phyloP scores from a whole-genome alignment of 129 eudicot species.

The Dittrichia graveolens region DNA sequence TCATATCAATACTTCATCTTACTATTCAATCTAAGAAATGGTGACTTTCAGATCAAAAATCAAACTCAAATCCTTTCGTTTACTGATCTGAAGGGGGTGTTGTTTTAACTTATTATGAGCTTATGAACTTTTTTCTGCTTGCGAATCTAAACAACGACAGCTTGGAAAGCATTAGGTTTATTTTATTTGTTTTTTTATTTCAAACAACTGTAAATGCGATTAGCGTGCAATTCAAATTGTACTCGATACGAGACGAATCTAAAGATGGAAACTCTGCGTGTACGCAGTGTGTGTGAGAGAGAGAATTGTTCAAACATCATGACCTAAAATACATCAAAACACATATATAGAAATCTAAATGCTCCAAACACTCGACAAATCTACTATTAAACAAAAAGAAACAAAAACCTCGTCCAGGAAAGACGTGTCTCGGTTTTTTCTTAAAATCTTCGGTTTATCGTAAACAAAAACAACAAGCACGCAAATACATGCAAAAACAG shows the following conservation, averaged over 20 bases:
- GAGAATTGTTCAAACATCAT: neutral
- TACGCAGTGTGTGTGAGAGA: neutral
- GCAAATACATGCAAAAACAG: conserved; percentile 15
- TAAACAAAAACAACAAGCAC: conserved; percentile 2
- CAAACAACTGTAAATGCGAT: conserved; percentile 20
- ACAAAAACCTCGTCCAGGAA: conserved; percentile 9
- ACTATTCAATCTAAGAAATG: neutral
- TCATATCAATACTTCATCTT: neutral
- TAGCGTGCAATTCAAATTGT: conserved; percentile 6
- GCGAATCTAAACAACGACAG: conserved; percentile 4
- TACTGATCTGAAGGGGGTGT: too few relatives aligned
- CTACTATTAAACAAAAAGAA: conserved; percentile 16
- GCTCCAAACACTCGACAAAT: conserved; percentile 19
- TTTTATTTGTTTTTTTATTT: neutral
- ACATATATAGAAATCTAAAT: neutral
- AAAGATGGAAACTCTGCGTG: conserved; percentile 10
- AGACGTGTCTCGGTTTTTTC: neutral
- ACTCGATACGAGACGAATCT: conserved; percentile 12
- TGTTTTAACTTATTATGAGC: neutral
- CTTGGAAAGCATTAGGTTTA: neutral
- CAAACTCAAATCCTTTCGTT: too few relatives aligned
- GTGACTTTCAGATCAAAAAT: neutral
- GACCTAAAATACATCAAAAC: conserved; percentile 17
- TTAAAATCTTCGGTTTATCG: neutral
- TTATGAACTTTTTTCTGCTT: neutral